These are phyloP conservation scores for Halophytophthora polymorphica DNA, from an alignment of 352 stramenopile genomes.

Conservation along the genomic window DNA sequence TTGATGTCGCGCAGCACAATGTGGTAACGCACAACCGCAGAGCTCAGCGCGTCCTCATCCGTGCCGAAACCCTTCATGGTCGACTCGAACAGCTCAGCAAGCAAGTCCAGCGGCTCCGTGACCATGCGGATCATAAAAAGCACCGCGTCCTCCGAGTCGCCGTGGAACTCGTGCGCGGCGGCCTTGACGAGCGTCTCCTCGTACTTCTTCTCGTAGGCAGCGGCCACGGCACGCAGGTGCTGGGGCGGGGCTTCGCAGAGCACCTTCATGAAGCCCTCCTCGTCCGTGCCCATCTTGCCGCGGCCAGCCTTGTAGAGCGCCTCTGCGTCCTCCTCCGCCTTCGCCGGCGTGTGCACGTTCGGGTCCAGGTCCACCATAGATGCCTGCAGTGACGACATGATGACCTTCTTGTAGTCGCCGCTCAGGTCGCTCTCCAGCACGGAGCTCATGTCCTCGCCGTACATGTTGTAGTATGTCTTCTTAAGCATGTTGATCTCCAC, in stretches of 20 bases:
- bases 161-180: constrained; percentile 63
- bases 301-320: constrained; percentile 70
- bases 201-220: constrained; percentile 70
- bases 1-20: constrained; percentile 79
- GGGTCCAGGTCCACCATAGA: constrained; percentile 46
- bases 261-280: constrained; percentile 60
- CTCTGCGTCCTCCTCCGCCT: constrained; percentile 60
- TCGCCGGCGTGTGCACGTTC: constrained; percentile 55
- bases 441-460: constrained; percentile 59
- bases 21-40: constrained; percentile 76
- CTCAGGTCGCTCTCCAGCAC: constrained; percentile 60
- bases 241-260: constrained; percentile 46
- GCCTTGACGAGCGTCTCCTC: constrained; percentile 58
- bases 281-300: constrained; percentile 69
- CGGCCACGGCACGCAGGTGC: constrained; percentile 60
- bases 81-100: constrained; percentile 65
- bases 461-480: constrained; percentile 72
- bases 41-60: constrained; percentile 62
- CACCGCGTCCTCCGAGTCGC: constrained; percentile 54
- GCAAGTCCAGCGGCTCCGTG: constrained; percentile 54
- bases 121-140: constrained; percentile 68
- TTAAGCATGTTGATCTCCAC: constrained; percentile 79
- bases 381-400: constrained; percentile 64
- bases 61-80: constrained; percentile 75
- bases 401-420: constrained; percentile 74